Percentiles rank a stretch among this genome's conserved stretches.
Evolutionary conservation across 495 filamentous ascomycete species (phyloP).

Genomic region (Penicillium mononematosum): DNA sequence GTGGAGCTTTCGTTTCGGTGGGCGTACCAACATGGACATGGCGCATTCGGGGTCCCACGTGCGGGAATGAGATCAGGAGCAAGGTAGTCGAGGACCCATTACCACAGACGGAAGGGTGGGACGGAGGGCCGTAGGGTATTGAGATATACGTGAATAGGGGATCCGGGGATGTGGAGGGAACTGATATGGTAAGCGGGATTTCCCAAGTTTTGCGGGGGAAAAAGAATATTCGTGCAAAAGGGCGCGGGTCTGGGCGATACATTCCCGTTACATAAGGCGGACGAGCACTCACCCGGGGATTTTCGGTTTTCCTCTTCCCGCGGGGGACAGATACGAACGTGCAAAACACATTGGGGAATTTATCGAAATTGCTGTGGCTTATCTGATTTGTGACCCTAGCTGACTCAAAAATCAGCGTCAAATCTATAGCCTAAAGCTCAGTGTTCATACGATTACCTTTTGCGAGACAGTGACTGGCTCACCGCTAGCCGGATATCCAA

Average conservation of each 20-base stretch:
- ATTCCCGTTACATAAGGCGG: conserved; percentile 16
- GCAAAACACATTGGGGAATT: background rate
- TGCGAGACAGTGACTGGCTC: conserved; percentile 23
- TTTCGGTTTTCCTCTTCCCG: conserved; percentile 24
- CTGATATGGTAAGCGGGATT: conserved; percentile 9
- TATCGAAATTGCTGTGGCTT: background rate
- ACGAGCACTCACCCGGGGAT: conserved; percentile 26
- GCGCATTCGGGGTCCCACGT: conserved; percentile 5
- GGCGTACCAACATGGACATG: conserved; percentile 43
- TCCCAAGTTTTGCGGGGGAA: conserved; percentile 19
- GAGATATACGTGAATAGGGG: background rate
- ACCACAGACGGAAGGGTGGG: conserved; percentile 2
- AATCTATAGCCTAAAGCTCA: background rate
- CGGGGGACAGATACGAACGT: conserved; percentile 19
- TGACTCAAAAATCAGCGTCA: background rate
- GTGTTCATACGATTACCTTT: conserved; percentile 19
- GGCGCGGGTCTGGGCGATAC: background rate
- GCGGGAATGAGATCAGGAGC: conserved; percentile 6
- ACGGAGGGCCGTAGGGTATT: background rate
- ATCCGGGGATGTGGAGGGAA: conserved; percentile 2
- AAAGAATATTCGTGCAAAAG: background rate
- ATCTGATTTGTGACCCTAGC: background rate
- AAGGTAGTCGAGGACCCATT: conserved; percentile 19
- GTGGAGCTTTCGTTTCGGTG: conserved; percentile 39
- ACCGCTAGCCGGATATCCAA: conserved; percentile 20